Base-by-base conservation (phyloP, 371 early-diverging fungal species). In the Mucor plumbeus region DNA sequence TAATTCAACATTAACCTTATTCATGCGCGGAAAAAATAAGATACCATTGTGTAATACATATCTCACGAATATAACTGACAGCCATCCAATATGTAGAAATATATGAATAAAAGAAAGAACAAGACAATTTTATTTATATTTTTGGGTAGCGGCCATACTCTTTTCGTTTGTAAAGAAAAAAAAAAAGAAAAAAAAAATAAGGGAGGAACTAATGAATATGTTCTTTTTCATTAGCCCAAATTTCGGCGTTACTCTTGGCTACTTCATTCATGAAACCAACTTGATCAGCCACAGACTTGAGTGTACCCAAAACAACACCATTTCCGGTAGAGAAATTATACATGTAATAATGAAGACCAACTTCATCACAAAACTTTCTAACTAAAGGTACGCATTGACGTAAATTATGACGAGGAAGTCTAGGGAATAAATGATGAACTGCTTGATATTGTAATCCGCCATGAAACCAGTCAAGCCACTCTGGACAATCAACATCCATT, bases 371-470 rank as follows among this genome's bases (percentile, higher is more conserved):
- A 72, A 97, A 92, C 65, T 89, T 73, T 63, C 76, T 79, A 14
- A 97, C 93, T 33, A 87, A 74, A 5, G 94, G 94, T 43, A 90
- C 90, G 58, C 91, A 86, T 3, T 68, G 58, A 39, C 93, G 83
- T 33, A 97, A 81, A 70, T 95, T 93, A 74, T 94, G 95, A 13
- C 98, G 85, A 8, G 98, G 97, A 21, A 96, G 73, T 53, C 97
- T 88, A 19, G 98, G 98, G 80, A 94, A 98, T 43, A 98, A 78
- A 76, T 98, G 98, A 78, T 98, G 98, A 35, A 91, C 92, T n/a
- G 92, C 92, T 80, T 98, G 98, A 84, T 92, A 98, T 75, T 97
- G 96, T 31, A 97, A 83, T 6, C 97, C 98, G 59, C 98, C 98
- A 68, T 98, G 98, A 83, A 97, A 93, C 97, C 97, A 97, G 73